Evolutionary conservation across 768 basidiomycete genomes (phyloP).

Genomic region (Termitomyces heimii): DNA sequence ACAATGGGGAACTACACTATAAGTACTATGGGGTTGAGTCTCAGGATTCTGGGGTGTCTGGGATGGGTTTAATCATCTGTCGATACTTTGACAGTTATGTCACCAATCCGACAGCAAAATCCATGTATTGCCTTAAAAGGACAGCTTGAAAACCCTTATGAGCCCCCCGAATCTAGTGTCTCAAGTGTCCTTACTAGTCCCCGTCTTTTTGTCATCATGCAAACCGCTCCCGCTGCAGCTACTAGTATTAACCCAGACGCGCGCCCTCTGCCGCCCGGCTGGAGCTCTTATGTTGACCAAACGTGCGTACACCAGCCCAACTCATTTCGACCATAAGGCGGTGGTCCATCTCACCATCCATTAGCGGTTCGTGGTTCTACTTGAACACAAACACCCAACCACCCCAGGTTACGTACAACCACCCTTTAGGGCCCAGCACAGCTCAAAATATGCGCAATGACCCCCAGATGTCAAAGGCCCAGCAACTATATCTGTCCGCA

Average conservation of each 20-base stretch:
- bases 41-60: too few species aligned
- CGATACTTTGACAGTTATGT: background rate
- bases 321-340: background rate
- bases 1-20: too few species aligned
- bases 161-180: background rate
- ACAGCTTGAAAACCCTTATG: background rate
- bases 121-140: background rate
- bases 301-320: background rate
- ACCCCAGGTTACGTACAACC: conserved; percentile 26
- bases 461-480: conserved; percentile 27
- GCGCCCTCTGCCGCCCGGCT: conserved; percentile 10
- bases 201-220: background rate
- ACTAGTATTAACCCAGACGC: conserved; percentile 1
- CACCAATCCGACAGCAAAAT: background rate
- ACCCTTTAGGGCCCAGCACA: conserved; percentile 21
- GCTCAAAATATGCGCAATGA: conserved; percentile 12
- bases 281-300: conserved; percentile 9
- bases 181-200: background rate
- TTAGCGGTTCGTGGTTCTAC: conserved; percentile 24
- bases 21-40: too few species aligned
- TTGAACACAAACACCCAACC: conserved; percentile 24
- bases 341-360: background rate
- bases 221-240: background rate
- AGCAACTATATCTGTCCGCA: conserved; percentile 32
- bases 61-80: too few species aligned